Percentiles rank a stretch among this genome's conserved stretches.
These are phyloP conservation scores for Crithidia expoeki DNA, from an alignment of 208 protist genomes.

Conservation along the genomic window DNA sequence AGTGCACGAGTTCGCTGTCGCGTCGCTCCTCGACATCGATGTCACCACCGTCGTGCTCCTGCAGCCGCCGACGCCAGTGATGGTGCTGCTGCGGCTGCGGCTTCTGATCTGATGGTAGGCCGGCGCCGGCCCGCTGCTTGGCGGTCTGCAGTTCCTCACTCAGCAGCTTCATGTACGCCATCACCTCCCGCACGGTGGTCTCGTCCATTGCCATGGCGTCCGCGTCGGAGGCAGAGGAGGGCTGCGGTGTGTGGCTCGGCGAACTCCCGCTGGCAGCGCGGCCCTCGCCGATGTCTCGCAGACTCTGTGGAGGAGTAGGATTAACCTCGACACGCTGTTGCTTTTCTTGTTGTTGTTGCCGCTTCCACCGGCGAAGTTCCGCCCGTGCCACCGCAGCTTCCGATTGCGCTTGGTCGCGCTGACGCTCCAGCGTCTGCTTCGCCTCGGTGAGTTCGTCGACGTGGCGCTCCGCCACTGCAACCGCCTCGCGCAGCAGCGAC, in stretches of 20 bases:
- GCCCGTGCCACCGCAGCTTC: constrained; percentile 75
- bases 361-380: constrained; percentile 73
- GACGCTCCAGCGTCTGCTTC: constrained; percentile 40
- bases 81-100: background rate
- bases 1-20: constrained; percentile 5
- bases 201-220: constrained; percentile 27
- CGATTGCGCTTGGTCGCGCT: constrained; percentile 71
- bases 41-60: background rate
- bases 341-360: constrained; percentile 27
- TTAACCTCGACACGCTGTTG: background rate
- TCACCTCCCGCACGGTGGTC: constrained; percentile 45
- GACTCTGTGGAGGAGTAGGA: background rate
- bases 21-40: background rate
- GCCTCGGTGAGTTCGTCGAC: constrained; percentile 27
- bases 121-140: constrained; percentile 6
- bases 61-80: constrained; percentile 8
- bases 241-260: background rate
- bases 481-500: constrained; percentile 50
- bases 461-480: constrained; percentile 48
- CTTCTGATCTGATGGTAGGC: background rate
- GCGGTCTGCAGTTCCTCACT: constrained; percentile 59
- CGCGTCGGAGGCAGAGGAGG: constrained; percentile 12
- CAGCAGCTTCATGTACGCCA: constrained; percentile 68
- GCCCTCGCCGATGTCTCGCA: background rate
- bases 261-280: background rate